A percentile compares a stretch with the other conserved stretches of the same genome.
Evolutionary conservation across 1,139 yeast species (phyloP).

Genomic region (Scheffersomyces titani): DNA sequence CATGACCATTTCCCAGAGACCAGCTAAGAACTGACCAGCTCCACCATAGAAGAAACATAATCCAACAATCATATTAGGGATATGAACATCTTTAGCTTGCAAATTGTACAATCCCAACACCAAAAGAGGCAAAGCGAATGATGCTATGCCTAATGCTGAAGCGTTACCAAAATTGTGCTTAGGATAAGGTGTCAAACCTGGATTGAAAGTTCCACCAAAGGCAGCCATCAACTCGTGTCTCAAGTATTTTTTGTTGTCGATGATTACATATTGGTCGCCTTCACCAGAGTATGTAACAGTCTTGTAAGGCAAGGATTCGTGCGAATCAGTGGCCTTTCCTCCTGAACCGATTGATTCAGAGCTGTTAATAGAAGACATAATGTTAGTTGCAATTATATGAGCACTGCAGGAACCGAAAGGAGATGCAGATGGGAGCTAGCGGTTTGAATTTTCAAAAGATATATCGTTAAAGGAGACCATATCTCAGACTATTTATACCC

Average conservation of each 20-base stretch:
- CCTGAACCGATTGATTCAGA: background rate
- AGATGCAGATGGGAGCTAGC: background rate
- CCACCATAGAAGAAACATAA: slow-evolving; percentile 50
- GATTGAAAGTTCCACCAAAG: slow-evolving; percentile 40
- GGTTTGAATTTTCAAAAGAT: background rate
- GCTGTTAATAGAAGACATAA: background rate
- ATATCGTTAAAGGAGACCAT: background rate
- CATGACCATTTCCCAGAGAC: slow-evolving; percentile 50
- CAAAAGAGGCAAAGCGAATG: background rate
- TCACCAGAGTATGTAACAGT: slow-evolving; percentile 14
- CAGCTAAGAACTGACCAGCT: slow-evolving; percentile 47
- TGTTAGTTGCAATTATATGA: background rate
- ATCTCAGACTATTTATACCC: background rate
- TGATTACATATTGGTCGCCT: slow-evolving; percentile 24
- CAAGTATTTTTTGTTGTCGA: slow-evolving; percentile 35
- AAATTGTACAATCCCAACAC: background rate
- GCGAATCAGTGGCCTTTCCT: background rate
- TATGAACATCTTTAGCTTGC: background rate
- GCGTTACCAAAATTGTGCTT: background rate
- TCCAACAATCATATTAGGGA: slow-evolving; percentile 55
- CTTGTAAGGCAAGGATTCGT: background rate
- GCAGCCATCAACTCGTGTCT: slow-evolving; percentile 36
- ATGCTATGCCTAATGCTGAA: background rate
- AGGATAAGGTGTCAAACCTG: slow-evolving; percentile 48
- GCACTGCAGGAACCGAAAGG: background rate